A percentile compares a stretch with the other conserved stretches of the same genome.
phyloP scores from a whole-genome alignment of 1,139 yeast genomes.

The Kodamaea plutei region DNA sequence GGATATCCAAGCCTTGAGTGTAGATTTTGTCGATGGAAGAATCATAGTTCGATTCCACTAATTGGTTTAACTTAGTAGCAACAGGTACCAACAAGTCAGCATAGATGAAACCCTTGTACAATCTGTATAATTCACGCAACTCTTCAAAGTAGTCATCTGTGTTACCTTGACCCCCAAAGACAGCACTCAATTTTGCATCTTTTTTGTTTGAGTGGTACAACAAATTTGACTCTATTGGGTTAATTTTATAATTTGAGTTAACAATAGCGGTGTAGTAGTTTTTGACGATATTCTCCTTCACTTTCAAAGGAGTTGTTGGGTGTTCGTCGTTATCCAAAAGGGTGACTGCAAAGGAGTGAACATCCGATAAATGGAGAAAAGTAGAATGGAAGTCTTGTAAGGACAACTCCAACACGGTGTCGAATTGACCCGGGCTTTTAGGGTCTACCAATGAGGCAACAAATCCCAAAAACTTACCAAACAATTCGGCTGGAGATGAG shows the following conservation, averaged over 20 bases:
- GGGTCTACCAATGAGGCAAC: slow-evolving; percentile 57
- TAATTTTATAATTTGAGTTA: slow-evolving; percentile 34
- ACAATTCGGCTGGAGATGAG: slow-evolving; percentile 78
- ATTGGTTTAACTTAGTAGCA: slow-evolving; percentile 61
- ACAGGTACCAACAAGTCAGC: slow-evolving; percentile 67
- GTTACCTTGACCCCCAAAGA: slow-evolving; percentile 99
- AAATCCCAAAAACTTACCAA: slow-evolving; percentile 81
- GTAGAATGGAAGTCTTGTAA: slow-evolving; percentile 80
- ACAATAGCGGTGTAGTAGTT: slow-evolving; percentile 67
- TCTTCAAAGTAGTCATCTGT: slow-evolving; percentile 97
- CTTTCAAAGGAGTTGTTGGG: slow-evolving; percentile 68
- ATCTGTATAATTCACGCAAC: slow-evolving; percentile 75
- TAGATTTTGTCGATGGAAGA: slow-evolving; percentile 60
- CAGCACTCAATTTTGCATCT: slow-evolving; percentile 66
- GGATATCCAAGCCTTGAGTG: slow-evolving; percentile 88
- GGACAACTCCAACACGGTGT: slow-evolving; percentile 65
- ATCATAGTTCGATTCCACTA: slow-evolving; percentile 66
- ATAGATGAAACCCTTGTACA: slow-evolving; percentile 66
- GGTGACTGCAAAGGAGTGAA: slow-evolving; percentile 82
- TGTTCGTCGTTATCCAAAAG: slow-evolving; percentile 44
- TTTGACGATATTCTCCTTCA: slow-evolving; percentile 62
- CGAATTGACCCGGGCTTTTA: slow-evolving; percentile 50
- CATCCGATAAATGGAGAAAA: slow-evolving; percentile 69
- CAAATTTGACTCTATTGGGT: slow-evolving; percentile 44
- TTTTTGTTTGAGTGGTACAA: slow-evolving; percentile 40